Evolutionary conservation across 257 asterid genomes (phyloP), one percentile per base, ranked within the genome.

Genomic region (Lycium barbarum): DNA sequence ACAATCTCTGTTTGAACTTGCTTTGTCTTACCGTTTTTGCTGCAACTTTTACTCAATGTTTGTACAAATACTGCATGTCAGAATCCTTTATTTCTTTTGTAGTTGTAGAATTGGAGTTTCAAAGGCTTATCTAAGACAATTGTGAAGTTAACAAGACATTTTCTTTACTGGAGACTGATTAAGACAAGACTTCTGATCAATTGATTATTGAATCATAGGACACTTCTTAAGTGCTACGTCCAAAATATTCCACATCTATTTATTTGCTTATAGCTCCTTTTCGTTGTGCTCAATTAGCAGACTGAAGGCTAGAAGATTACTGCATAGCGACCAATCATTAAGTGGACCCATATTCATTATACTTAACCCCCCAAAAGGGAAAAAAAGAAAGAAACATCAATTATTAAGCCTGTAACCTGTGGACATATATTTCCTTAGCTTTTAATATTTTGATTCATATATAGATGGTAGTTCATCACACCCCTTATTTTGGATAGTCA

Each of bases 1-100:
- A 17, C 20, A 63, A 71, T 78, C 33, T n/a, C 15, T 8, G 5
- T 53, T 54, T 74, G 7, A 51, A 7, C 66, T 33, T 33, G 82
- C 82, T 78, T 76, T 72, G 35, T 72, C 80, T 45, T 40, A n/a
- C 58, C 3, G 38, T 45, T 72, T 26, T 45, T 72, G 38, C 80
- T 78, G 82, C 26, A 53, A 78, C 66, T 53, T 53, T 53, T 51
- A 51, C 81, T 76, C 63, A 0, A 51, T 76, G 35, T 49, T 22
- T 22, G 43, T 51, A 20, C 63, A 76, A 22, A 49, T 22, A 74
- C 57, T 49, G 61, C 81, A 22, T 49, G 81, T 26, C 45, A 76
- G 81, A 26, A 76, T 47, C 62, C 22, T 26, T 22, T 76, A 22
- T 51, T 68, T 47, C 13, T 53, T 51, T 22, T 74, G 13, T 73